phyloP scores from a whole-genome alignment of 1,284 basidiomycete species.

The Trametes sp. region DNA sequence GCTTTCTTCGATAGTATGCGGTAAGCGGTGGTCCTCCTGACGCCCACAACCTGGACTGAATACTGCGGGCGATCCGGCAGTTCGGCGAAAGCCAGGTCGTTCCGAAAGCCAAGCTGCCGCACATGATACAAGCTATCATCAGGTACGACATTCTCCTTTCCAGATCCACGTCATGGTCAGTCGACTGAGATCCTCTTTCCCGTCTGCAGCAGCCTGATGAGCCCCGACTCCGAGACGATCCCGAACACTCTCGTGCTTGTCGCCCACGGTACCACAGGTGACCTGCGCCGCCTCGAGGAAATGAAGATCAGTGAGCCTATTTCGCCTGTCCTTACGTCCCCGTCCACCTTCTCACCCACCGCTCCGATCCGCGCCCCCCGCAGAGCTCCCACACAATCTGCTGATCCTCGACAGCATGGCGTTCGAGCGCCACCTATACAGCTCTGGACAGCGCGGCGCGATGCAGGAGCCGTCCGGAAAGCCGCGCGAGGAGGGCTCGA shows the following conservation, averaged over 20 bases:
- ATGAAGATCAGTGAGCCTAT: conserved; percentile 73
- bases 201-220: conserved; percentile 66
- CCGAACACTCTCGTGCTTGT: conserved; percentile 81
- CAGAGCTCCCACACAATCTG: conserved; percentile 79
- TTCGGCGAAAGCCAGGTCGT: conserved; percentile 83
- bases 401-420: conserved; percentile 72
- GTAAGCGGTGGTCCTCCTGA: conserved; percentile 50
- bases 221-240: conserved; percentile 78
- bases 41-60: conserved; percentile 21
- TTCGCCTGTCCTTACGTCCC: conserved; percentile 1
- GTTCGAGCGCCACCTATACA: conserved; percentile 68
- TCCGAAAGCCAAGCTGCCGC: conserved; percentile 70
- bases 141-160: conserved; percentile 52
- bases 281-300: conserved; percentile 69
- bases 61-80: conserved; percentile 45
- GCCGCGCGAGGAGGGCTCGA: conserved; percentile 54
- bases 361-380: background rate
- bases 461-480: conserved; percentile 66
- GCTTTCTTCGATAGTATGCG: conserved; percentile 58
- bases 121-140: conserved; percentile 78
- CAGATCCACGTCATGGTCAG: conserved; percentile 9
- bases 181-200: conserved; percentile 9
- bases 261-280: conserved; percentile 66
- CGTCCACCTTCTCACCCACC: conserved; percentile 27
- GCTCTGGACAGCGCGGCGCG: conserved; percentile 58